Base-by-base conservation (phyloP, 2,329 filamentous ascomycete genomes). In the Thielaviopsis ethacetica region DNA sequence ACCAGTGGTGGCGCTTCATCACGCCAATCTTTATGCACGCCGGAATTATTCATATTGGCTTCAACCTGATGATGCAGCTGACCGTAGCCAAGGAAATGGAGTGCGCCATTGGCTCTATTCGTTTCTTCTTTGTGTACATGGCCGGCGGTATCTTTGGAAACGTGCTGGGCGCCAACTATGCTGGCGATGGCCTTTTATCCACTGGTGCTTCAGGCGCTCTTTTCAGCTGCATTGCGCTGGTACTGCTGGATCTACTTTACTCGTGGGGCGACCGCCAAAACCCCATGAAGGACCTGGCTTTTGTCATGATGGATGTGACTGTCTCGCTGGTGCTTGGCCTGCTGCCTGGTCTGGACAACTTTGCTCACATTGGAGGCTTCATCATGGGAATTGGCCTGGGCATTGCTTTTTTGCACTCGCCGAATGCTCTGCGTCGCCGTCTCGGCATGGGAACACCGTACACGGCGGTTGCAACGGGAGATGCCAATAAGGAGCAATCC, bases 1-100 rank as follows among this genome's bases (percentile, higher is more conserved):
- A 97, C 68, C 93, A 98, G 70, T 98, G 93, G 93, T 98, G 81
- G 72, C 86, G 93, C 62, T 97, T 98, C 74, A 96, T 98, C 67
- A 75, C 85, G 1, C 91, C 93, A 47, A 96, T 98, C 62, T 98
- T 98, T 73, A 75, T 98, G 66, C 93, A 98, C 67, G 90, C 89
- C 1, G 93, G 93, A 15, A 73, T 98, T 59, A 85, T 98, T 63
- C 93, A 98, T 68, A 96, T 98, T 61, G 88, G 83, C 17, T 96
- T 97, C 78, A 98, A 98, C 71, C 78, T 98, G 72, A 78, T 97
- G 7, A 78, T 96, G 22, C 93, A 98, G 70, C 72, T 96, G 66
- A 94, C 88, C 0, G 80, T 97, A 59, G 93, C 86, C 30, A 84
- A 86, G 49, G 93, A 98, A 66, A 95, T 98, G 82, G 93, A 98